Evolutionary conservation across 2,329 filamentous ascomycete species (phyloP).

Genomic region (Sarocladiaceae sp.): DNA sequence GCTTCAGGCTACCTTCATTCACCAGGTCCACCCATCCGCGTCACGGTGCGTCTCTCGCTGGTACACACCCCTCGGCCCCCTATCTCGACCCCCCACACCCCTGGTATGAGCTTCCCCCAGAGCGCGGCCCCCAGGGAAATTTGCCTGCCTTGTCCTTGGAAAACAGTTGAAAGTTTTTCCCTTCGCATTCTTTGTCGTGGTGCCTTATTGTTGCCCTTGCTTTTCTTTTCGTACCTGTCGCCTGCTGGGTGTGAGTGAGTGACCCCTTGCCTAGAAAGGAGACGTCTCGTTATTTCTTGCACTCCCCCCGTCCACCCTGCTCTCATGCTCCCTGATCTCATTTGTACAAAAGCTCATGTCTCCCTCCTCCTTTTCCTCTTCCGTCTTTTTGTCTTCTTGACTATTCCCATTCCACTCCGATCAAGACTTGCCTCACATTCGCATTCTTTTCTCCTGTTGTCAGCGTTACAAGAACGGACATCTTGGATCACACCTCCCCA

Average conservation of each 20-base stretch:
- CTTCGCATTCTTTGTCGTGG: slow-evolving; percentile 4
- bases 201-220: slow-evolving; percentile 5
- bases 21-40: slow-evolving; percentile 6
- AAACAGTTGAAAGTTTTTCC: slow-evolving; percentile 6
- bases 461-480: neutral
- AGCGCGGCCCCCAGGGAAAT: slow-evolving; percentile 9
- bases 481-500: neutral
- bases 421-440: slow-evolving; percentile 1
- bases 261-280: slow-evolving; percentile 6
- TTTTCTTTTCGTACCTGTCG: slow-evolving; percentile 1
- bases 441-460: slow-evolving; percentile 6
- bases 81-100: slow-evolving; percentile 7
- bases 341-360: slow-evolving; percentile 20
- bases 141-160: slow-evolving; percentile 5
- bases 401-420: slow-evolving; percentile 11
- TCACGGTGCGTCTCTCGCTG: slow-evolving; percentile 2
- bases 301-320: slow-evolving; percentile 4
- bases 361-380: slow-evolving; percentile 15
- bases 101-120: slow-evolving; percentile 2
- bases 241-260: neutral
- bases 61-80: neutral
- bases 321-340: slow-evolving; percentile 1
- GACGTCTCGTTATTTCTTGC: slow-evolving; percentile 9
- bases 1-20: slow-evolving; percentile 2
- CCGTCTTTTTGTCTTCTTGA: slow-evolving; percentile 13